Evolutionary conservation across 2,329 filamentous ascomycete species (phyloP).

Genomic region (Paraconiothyrium sp.): DNA sequence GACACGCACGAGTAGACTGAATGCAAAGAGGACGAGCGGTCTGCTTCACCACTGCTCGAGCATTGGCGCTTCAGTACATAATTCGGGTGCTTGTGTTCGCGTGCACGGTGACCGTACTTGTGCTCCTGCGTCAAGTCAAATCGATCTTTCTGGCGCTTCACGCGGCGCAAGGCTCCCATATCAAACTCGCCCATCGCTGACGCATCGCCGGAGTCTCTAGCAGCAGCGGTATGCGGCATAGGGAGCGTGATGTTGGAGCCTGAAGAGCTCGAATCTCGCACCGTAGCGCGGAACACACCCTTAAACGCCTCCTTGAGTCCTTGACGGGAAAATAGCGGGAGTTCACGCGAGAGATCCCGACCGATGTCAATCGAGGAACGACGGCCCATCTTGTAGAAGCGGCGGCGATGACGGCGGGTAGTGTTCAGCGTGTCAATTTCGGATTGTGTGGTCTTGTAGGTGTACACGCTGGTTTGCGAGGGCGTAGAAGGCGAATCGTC

Average conservation of each 20-base stretch:
- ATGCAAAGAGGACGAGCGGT: conserved; percentile 29
- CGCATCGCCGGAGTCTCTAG: conserved; percentile 25
- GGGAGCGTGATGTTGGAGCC: conserved; percentile 47
- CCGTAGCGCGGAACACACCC: conserved; percentile 36
- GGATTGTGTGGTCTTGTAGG: conserved; percentile 44
- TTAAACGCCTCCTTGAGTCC: conserved; percentile 42
- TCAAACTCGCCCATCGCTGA: conserved; percentile 36
- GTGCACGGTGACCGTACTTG: background rate
- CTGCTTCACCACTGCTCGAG: conserved; percentile 3
- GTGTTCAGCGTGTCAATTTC: conserved; percentile 36
- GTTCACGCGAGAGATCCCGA: conserved; percentile 27
- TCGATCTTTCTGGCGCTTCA: conserved; percentile 38
- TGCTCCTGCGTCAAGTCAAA: conserved; percentile 30
- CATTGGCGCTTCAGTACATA: background rate
- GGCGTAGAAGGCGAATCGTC: conserved; percentile 25
- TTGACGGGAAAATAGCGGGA: conserved; percentile 31
- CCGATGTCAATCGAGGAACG: conserved; percentile 33
- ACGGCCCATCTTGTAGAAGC: conserved; percentile 43
- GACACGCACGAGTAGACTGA: conserved; percentile 35
- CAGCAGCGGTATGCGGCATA: conserved; percentile 36
- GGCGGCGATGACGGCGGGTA: conserved; percentile 33
- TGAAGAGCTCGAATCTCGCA: conserved; percentile 40
- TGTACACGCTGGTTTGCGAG: conserved; percentile 35
- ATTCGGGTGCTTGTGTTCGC: conserved; percentile 27
- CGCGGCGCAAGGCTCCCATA: conserved; percentile 35